Evolutionary conservation across 2,329 filamentous ascomycete species (phyloP).

Genomic region (Pseudocercospora vitis): DNA sequence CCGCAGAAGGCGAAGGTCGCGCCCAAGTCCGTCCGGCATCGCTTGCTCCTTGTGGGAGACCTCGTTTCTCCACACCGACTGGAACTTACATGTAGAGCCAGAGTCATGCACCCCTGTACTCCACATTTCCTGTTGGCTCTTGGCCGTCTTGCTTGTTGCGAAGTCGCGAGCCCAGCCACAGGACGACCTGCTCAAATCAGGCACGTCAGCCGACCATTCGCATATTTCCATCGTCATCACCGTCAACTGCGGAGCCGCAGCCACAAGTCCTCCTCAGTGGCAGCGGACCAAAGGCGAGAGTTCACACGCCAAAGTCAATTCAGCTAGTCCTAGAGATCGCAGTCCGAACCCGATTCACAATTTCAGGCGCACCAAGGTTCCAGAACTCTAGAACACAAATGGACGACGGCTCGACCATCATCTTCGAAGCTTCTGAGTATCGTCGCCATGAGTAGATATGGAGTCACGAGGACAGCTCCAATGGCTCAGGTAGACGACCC

Average conservation of each 20-base stretch:
- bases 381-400: not conserved
- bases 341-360: not conserved
- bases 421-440: no score
- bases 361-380: not conserved
- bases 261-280: not conserved
- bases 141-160: not conserved
- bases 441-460: no score
- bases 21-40: no score
- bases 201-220: conserved; percentile 3
- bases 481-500: no score
- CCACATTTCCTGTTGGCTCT: conserved; percentile 8
- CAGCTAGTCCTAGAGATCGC: conserved; percentile 6
- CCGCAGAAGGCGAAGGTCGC: no score
- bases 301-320: conserved; percentile 4
- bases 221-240: not conserved
- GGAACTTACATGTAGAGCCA: no score
- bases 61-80: no score
- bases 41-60: no score
- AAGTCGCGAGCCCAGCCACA: not conserved
- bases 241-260: not conserved
- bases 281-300: conserved; percentile 4
- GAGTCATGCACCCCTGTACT: no score
- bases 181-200: not conserved
- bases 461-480: no score
- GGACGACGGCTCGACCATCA: no score